Conservation (phyloP, 164 flowering plant species). For the Tetracentron sinense region DNA sequence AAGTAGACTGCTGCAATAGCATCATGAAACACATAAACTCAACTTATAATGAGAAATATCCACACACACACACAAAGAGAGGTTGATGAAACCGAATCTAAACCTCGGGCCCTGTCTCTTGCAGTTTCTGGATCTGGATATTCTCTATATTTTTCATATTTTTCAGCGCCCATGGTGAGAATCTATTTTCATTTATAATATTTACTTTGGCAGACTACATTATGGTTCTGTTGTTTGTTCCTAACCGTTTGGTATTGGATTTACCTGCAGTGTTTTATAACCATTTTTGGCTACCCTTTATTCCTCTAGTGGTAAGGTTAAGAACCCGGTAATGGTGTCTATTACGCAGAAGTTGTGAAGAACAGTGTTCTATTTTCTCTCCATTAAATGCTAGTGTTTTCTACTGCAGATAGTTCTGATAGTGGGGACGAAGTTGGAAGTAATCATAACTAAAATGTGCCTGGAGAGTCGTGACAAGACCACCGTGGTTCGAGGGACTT, state of each 20-base stretch:
- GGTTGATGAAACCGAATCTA: too few species aligned
- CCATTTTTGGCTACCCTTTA: constrained; percentile 4
- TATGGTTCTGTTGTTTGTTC: too few species aligned
- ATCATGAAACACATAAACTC: too few species aligned
- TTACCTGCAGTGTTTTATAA: neutral
- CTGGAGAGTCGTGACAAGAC: constrained; percentile 33
- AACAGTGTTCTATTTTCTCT: neutral
- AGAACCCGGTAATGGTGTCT: neutral
- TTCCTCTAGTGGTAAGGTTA: constrained; percentile 4
- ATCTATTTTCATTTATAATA: neutral
- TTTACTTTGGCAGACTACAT: neutral
- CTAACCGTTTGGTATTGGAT: neutral
- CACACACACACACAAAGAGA: too few species aligned
- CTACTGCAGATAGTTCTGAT: constrained; percentile 50
- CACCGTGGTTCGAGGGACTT: constrained; percentile 46
- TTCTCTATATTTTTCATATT: constrained; percentile 1
- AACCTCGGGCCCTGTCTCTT: too few species aligned
- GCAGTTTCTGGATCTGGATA: constrained; percentile 58
- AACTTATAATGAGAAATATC: too few species aligned
- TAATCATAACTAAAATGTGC: constrained; percentile 62
- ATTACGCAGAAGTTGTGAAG: neutral
- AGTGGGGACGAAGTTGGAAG: constrained; percentile 61
- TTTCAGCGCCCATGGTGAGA: neutral
- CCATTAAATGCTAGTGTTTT: neutral
- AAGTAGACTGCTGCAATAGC: neutral